A percentile compares a stretch with the other conserved stretches of the same genome.
Conservation (phyloP, 768 basidiomycete species). For the Suillus plorans region DNA sequence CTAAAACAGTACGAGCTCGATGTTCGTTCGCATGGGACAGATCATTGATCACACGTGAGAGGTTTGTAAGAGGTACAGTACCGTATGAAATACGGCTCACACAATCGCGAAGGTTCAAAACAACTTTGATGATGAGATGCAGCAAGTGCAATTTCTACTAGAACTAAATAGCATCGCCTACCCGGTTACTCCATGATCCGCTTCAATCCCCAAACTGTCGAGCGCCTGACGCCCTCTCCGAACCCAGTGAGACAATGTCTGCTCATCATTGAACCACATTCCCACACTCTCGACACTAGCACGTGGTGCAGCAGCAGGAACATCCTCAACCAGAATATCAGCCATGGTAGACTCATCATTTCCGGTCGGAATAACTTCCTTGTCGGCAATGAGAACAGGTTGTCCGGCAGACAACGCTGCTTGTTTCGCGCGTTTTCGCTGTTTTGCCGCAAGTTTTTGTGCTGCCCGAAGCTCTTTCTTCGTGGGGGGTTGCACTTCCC, state of each 20-base stretch:
- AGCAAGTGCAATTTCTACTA: background rate
- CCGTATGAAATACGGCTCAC: background rate
- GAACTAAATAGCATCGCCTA: conserved; percentile 2
- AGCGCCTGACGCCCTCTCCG: conserved; percentile 50
- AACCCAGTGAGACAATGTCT: conserved; percentile 50
- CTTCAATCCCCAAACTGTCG: conserved; percentile 44
- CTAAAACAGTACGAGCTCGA: background rate
- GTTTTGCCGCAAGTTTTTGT: background rate
- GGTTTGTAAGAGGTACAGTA: background rate
- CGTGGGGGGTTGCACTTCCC: background rate
- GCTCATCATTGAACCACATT: conserved; percentile 56
- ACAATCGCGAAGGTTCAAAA: background rate
- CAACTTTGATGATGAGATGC: background rate
- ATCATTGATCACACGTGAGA: background rate
- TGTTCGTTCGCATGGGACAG: background rate
- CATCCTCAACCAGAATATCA: background rate
- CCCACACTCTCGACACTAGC: conserved; percentile 11
- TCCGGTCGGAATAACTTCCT: conserved; percentile 7
- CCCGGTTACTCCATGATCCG: conserved; percentile 42
- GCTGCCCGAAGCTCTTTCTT: background rate
- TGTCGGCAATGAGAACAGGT: background rate
- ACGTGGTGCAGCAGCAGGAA: conserved; percentile 4
- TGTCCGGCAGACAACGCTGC: background rate
- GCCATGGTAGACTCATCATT: conserved; percentile 18
- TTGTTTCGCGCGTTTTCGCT: background rate